Evolutionary conservation across 2,329 filamentous ascomycete species (phyloP).

Genomic region (Neoscytalidium dimidiatum): DNA sequence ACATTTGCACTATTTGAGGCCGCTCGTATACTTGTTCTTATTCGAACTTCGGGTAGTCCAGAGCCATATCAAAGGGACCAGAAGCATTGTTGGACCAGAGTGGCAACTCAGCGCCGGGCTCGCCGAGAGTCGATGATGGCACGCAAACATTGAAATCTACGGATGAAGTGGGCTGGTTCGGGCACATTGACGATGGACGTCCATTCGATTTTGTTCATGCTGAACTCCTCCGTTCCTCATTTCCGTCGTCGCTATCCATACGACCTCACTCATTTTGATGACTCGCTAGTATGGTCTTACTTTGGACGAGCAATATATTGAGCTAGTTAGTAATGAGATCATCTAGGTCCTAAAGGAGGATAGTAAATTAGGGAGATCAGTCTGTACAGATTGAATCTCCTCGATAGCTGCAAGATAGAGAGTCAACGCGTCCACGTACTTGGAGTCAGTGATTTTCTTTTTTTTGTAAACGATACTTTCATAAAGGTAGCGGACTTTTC

Average conservation of each 20-base stretch:
- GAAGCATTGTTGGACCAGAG: conserved; percentile 38
- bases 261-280: conserved; percentile 28
- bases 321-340: conserved; percentile 30
- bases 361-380: conserved; percentile 30
- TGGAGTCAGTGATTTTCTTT: neutral
- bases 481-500: too few relatives aligned
- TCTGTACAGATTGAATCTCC: conserved; percentile 32
- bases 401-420: conserved; percentile 39
- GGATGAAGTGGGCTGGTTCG: conserved; percentile 26
- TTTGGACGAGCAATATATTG: conserved; percentile 27
- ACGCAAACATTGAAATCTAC: conserved; percentile 25
- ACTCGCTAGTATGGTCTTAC: conserved; percentile 28
- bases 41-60: conserved; percentile 29
- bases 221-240: conserved; percentile 23
- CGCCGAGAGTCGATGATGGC: conserved; percentile 21
- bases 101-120: conserved; percentile 28
- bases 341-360: conserved; percentile 27
- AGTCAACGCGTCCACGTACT: conserved; percentile 26
- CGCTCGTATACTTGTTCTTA: conserved; percentile 37
- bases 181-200: conserved; percentile 26
- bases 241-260: conserved; percentile 24
- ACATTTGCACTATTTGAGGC: conserved; percentile 38
- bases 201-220: conserved; percentile 16
- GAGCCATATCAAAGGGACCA: conserved; percentile 33
- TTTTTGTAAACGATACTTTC: too few relatives aligned